phyloP scores from a whole-genome alignment of 345 rosid genomes.

The Brassica cretica region DNA sequence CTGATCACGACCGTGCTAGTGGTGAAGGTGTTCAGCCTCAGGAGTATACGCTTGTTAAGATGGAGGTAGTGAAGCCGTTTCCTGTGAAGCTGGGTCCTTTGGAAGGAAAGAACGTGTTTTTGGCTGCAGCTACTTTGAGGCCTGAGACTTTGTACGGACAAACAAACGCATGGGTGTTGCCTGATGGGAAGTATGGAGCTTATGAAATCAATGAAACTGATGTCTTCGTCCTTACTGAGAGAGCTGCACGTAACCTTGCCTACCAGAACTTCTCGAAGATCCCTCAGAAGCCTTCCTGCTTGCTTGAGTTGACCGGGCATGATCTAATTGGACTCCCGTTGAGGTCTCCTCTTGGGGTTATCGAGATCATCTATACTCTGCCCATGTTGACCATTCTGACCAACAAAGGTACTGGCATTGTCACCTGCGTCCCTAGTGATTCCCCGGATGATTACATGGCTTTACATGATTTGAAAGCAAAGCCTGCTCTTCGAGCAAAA shows the following conservation, averaged over 20 bases:
- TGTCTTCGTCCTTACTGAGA: constrained; percentile 66
- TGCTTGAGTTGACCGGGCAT: constrained; percentile 77
- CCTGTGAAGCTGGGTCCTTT: constrained; percentile 62
- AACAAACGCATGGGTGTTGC: constrained; percentile 95
- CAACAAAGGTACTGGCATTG: constrained; percentile 95
- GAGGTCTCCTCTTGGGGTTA: constrained; percentile 69
- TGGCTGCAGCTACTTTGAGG: constrained; percentile 90
- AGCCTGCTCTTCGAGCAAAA: constrained; percentile 76
- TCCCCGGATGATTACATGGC: constrained; percentile 96
- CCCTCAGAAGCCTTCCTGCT: constrained; percentile 73
- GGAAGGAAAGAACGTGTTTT: constrained; percentile 72
- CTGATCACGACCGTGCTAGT: constrained; percentile 90
- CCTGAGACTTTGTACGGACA: constrained; percentile 99
- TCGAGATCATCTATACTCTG: constrained; percentile 77
- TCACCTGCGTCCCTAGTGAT: constrained; percentile 96
- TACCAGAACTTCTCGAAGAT: constrained; percentile 75
- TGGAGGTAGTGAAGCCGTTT: constrained; percentile 77
- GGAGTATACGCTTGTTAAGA: constrained; percentile 84
- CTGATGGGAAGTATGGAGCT: constrained; percentile 94
- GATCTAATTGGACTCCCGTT: constrained; percentile 87
- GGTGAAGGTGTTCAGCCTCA: constrained; percentile 99
- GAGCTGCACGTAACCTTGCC: constrained; percentile 88
- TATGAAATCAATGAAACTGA: constrained; percentile 81
- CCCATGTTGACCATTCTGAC: constrained; percentile 92
- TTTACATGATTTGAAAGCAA: constrained; percentile 70